Evolutionary conservation across 805 yeast genomes (phyloP), one percentile per base, ranked within the genome.

Genomic region (Hyphopichia homilentoma): DNA sequence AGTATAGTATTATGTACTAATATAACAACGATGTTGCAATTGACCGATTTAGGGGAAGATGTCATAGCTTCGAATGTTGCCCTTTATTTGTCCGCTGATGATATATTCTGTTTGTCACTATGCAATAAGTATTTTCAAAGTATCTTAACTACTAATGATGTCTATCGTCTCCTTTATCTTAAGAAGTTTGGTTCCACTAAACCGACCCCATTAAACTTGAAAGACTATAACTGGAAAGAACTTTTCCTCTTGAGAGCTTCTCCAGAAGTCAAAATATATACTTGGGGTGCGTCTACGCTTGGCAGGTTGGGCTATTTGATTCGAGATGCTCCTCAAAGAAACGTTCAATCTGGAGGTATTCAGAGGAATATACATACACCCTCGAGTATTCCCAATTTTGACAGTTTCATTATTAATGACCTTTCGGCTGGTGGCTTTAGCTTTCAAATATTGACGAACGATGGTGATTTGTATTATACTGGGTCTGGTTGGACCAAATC

Each of bases 391-490:
- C 41, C 54, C 2, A 54, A 57, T 2, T 55, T 76, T 27, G 52
- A 60, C 4, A 48, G 57, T 3, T 40, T 49, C 16, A 41, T 57
- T 3, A 50, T 73, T 2, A 47, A 68, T 1, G 80, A 75, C 41
- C 59, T 81, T 1, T 61, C 73, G 16, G 77, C 79, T 6, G 83
- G 83, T 19, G 90, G 90, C 2, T 81, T 68, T 46, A 70, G 79
- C 4, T 76, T 79, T 39, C 77, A 77, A 31, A 58, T 82, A 2
- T 56, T 82, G 21, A 71, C 82, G 0, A 63, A 65, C 18, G 52
- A 65, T 1, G 88, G 89, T 1, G 59, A 69, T 4, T 48, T 83
- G 5, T 81, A 65, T 50, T 65, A 65, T 20, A 73, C 82, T 4
- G 86, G 83, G 0, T 33, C 43, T 7, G 36, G 40, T 25, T 58